Evolutionary conservation across 1,139 yeast species (phyloP).

Genomic region (Eremothecium coryli): DNA sequence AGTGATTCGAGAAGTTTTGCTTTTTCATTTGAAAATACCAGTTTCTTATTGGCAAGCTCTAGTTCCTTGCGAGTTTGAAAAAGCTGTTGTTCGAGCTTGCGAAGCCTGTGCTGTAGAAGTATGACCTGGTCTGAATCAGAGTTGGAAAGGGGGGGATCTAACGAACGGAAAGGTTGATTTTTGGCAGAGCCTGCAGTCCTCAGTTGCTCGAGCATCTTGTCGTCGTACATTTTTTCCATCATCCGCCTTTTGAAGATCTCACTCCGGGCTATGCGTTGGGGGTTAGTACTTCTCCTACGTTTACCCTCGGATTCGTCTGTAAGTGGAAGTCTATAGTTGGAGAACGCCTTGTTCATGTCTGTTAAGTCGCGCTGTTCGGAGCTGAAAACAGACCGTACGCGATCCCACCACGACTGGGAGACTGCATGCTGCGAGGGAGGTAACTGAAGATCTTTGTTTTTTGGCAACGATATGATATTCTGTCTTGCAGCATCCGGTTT

Average conservation of each 20-base stretch:
- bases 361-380: conserved; percentile 17
- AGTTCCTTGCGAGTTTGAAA: conserved; percentile 59
- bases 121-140: conserved; percentile 15
- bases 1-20: conserved; percentile 23
- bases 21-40: conserved; percentile 35
- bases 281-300: conserved; percentile 8
- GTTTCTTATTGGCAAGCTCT: conserved; percentile 50
- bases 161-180: conserved; percentile 21
- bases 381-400: conserved; percentile 16
- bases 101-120: conserved; percentile 32
- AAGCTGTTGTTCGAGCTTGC: conserved; percentile 45
- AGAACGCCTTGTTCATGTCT: conserved; percentile 16
- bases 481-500: conserved; percentile 1
- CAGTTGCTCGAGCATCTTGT: conserved; percentile 19
- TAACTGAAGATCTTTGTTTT: not conserved
- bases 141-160: conserved; percentile 3
- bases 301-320: conserved; percentile 11
- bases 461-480: not conserved
- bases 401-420: conserved; percentile 10
- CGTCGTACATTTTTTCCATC: conserved; percentile 24
- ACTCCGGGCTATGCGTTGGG: conserved; percentile 18
- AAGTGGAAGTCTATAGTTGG: conserved; percentile 12
- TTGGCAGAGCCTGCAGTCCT: conserved; percentile 17
- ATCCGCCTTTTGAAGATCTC: conserved; percentile 24
- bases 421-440: not conserved